A percentile compares a stretch with the other conserved stretches of the same genome.
Evolutionary conservation across 352 stramenopile species (phyloP).

Genomic region (Globisporangium iwayamae): DNA sequence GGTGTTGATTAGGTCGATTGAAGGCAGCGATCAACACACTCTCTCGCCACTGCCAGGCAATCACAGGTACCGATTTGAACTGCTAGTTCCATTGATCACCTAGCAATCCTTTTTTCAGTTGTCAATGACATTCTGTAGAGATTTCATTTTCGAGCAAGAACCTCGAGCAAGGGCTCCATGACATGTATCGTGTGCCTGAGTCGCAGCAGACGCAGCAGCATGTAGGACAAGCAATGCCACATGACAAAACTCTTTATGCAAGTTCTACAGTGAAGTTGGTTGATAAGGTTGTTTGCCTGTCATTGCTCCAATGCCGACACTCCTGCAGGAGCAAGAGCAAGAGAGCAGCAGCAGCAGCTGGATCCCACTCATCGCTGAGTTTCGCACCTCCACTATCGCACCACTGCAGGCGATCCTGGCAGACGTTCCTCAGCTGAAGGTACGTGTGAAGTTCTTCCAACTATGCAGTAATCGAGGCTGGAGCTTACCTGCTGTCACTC

Average conservation of each 20-base stretch:
- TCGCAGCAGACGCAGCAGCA: background rate
- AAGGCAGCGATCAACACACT: constrained; percentile 40
- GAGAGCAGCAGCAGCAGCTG: constrained; percentile 8
- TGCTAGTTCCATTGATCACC: background rate
- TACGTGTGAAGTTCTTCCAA: constrained; percentile 9
- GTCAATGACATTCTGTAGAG: constrained; percentile 3
- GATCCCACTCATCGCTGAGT: constrained; percentile 37
- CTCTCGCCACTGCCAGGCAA: constrained; percentile 52
- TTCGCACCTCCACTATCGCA: constrained; percentile 49
- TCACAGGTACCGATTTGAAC: constrained; percentile 31
- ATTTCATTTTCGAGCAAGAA: constrained; percentile 26
- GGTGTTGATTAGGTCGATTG: constrained; percentile 23
- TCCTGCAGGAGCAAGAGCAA: background rate
- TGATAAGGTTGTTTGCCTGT: background rate
- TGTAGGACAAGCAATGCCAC: background rate
- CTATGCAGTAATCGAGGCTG: background rate
- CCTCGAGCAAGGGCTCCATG: constrained; percentile 5
- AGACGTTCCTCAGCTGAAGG: constrained; percentile 52
- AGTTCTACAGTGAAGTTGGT: too few species aligned
- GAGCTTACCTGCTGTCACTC: background rate
- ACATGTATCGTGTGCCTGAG: constrained; percentile 7
- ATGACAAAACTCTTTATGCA: too few species aligned
- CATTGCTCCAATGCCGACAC: background rate
- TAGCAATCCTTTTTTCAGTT: background rate
- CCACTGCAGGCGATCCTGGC: constrained; percentile 58